Base-by-base conservation (phyloP, 2,329 filamentous ascomycete genomes). In the Chaetomium globosum region DNA sequence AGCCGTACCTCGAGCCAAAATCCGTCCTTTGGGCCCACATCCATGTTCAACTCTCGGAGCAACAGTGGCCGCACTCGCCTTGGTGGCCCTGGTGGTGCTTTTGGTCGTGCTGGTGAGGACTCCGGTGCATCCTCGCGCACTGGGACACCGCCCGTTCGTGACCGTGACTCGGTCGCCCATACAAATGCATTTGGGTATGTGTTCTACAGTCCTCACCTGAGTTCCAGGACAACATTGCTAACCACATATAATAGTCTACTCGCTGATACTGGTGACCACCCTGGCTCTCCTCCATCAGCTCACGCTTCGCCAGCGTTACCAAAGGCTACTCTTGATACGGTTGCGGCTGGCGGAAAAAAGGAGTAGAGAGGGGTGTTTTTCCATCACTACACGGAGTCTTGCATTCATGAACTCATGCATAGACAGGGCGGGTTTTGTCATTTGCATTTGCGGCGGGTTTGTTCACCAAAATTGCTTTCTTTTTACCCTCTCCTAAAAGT, bases 111-210 rank as follows among this genome's bases (percentile, higher is more conserved):
- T 67, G 88, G 88, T 67, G 93, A 96, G 73, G 93, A 96, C 72
- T 97, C 93, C 67, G 91, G 87, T 72, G 87, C 89, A 71, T 96
- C 92, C 63, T 97, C 93, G 66, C 89, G 95, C 71, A 96, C 92
- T 63, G 92, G 91, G 73, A 98, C 94, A 57, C 93, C 93, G 63
- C 91, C 93, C 54, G 85, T 85, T 23, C 78, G 81, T 62, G 79
- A 82, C 31, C 67, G 73, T 19, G 73, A 76, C 57, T 73, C 75
- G 73, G 84, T 85, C 61, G 89, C 87, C 66, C 90, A 90, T 74
- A 87, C 89, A 71, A 99, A 99, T 82, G 89, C 93, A 72, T 99
- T 97, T 82, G 94, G 92, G 93, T 97, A 87, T 84, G 89, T 71
- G 26, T 56, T 9, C 54, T 33, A 3, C 16, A 53, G 1, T 2